Conservation (phyloP, 2,329 filamentous ascomycete genomes). For the Diplocarpon mali region DNA sequence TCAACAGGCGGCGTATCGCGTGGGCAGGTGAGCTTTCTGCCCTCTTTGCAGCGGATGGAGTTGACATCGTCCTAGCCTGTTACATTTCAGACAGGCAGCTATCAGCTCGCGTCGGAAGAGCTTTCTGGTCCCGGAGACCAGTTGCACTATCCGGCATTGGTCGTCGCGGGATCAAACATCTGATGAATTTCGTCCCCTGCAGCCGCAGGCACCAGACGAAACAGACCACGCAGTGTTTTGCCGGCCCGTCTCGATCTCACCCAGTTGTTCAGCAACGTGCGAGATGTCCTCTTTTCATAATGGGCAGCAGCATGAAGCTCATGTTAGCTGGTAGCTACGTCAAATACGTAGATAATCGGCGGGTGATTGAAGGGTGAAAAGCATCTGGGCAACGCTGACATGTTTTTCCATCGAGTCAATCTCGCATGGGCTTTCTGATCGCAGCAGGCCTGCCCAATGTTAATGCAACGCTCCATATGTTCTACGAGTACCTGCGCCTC, state of each 20-base stretch:
- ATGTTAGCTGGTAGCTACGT: constrained; percentile 62
- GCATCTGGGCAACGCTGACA: constrained; percentile 53
- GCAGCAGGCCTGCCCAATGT: constrained; percentile 47
- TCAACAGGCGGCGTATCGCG: constrained; percentile 51
- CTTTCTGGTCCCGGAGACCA: constrained; percentile 62
- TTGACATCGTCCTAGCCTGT: constrained; percentile 32
- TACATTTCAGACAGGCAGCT: constrained; percentile 51
- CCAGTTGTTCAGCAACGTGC: constrained; percentile 60
- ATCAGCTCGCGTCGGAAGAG: constrained; percentile 57
- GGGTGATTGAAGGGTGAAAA: constrained; percentile 60
- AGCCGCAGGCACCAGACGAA: constrained; percentile 44
- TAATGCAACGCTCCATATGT: constrained; percentile 56
- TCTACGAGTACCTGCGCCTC: constrained; percentile 58
- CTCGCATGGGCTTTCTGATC: neutral
- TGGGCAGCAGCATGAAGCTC: constrained; percentile 54
- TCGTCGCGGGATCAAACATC: constrained; percentile 28
- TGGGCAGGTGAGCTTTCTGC: constrained; percentile 43
- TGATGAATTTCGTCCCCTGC: constrained; percentile 55
- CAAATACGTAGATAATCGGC: constrained; percentile 60
- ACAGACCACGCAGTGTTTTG: constrained; percentile 60
- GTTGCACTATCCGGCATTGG: constrained; percentile 49
- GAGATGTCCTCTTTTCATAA: constrained; percentile 63
- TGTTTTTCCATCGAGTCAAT: constrained; percentile 33
- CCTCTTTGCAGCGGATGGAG: constrained; percentile 3
- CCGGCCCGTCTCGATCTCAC: constrained; percentile 60